Evolutionary conservation across 352 stramenopile species (phyloP).

Genomic region (Globisporangium yorkense): DNA sequence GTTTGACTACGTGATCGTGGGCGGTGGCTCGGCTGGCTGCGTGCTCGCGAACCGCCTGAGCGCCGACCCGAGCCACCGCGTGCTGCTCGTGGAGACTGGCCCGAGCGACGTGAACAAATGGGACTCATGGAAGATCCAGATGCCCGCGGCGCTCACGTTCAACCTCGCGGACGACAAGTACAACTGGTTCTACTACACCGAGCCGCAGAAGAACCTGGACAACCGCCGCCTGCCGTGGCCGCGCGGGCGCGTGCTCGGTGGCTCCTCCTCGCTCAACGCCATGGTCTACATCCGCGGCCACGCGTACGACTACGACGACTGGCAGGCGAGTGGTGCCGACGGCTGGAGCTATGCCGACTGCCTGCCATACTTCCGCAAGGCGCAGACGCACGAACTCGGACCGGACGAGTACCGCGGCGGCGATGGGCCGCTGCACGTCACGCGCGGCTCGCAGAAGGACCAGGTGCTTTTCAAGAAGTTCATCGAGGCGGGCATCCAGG

Average conservation of each 20-base stretch:
- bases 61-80: slow-evolving; percentile 71
- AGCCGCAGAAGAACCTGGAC: slow-evolving; percentile 80
- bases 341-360: slow-evolving; percentile 87
- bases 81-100: slow-evolving; percentile 90
- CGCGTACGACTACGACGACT: slow-evolving; percentile 86
- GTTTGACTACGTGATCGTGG: slow-evolving; percentile 93
- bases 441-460: slow-evolving; percentile 65
- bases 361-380: slow-evolving; percentile 86
- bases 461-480: slow-evolving; percentile 88
- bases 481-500: slow-evolving; percentile 81
- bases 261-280: slow-evolving; percentile 86
- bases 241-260: slow-evolving; percentile 82
- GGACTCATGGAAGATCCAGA: slow-evolving; percentile 91
- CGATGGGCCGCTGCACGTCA: slow-evolving; percentile 77
- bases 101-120: slow-evolving; percentile 72
- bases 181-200: slow-evolving; percentile 86
- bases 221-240: slow-evolving; percentile 78
- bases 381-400: slow-evolving; percentile 74
- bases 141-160: slow-evolving; percentile 84
- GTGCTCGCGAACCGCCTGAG: slow-evolving; percentile 88
- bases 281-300: slow-evolving; percentile 91
- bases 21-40: slow-evolving; percentile 86
- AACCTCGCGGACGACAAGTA: slow-evolving; percentile 81
- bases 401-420: slow-evolving; percentile 76
- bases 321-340: slow-evolving; percentile 55